Evolutionary conservation across 768 basidiomycete species (phyloP).

Genomic region (Naganishia onofrii): DNA sequence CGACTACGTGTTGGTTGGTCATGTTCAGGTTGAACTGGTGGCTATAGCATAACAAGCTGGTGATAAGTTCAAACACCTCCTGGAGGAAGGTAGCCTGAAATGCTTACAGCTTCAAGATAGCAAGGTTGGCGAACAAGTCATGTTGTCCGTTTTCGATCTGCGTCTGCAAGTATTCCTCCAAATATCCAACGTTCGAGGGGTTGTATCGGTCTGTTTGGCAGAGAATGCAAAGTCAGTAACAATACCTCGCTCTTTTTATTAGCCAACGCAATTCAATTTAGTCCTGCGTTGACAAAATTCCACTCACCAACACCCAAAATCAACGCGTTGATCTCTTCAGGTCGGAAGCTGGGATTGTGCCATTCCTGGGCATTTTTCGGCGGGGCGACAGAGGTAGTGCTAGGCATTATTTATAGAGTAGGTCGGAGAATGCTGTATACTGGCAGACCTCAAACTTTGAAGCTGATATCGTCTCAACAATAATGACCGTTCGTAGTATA

Average conservation of each 20-base stretch:
- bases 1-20: constrained; percentile 85
- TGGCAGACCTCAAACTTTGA: neutral
- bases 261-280: too few relatives aligned
- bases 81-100: neutral
- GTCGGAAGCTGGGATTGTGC: constrained; percentile 66
- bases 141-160: constrained; percentile 89
- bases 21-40: constrained; percentile 92
- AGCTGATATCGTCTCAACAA: neutral
- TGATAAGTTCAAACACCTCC: constrained; percentile 15
- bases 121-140: constrained; percentile 90
- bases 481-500: neutral
- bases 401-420: constrained; percentile 28
- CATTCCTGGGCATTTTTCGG: constrained; percentile 45
- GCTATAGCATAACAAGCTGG: constrained; percentile 27
- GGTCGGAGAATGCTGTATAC: neutral
- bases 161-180: constrained; percentile 94
- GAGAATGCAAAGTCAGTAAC: neutral
- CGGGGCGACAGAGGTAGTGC: constrained; percentile 37
- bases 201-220: constrained; percentile 80
- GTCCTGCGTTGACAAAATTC: neutral
- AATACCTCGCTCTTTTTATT: neutral
- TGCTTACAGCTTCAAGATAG: constrained; percentile 79
- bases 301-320: constrained; percentile 51
- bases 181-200: constrained; percentile 83
- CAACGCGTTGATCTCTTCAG: constrained; percentile 83